Evolutionary conservation across 2,329 filamentous ascomycete genomes (phyloP).

Genomic region (Lasiodiplodia theobromae): DNA sequence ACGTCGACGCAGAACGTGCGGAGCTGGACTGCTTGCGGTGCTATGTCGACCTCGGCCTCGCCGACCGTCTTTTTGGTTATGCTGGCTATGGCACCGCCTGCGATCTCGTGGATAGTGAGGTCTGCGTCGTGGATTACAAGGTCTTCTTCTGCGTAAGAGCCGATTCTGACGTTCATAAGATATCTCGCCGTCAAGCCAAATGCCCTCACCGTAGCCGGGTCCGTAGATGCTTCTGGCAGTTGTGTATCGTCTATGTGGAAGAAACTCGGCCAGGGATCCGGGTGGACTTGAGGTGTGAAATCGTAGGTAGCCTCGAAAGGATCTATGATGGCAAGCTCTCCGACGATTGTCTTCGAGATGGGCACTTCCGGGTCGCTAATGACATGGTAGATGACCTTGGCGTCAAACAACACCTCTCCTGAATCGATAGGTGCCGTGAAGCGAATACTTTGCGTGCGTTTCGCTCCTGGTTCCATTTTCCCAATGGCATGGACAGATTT

Average conservation of each 20-base stretch:
- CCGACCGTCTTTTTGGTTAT: conserved; percentile 38
- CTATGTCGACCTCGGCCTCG: conserved; percentile 52
- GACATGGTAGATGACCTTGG: conserved; percentile 80
- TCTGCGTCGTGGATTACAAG: conserved; percentile 69
- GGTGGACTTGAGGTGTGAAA: conserved; percentile 78
- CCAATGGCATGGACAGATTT: conserved; percentile 49
- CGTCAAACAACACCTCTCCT: conserved; percentile 70
- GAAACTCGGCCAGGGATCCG: conserved; percentile 83
- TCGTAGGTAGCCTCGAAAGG: conserved; percentile 95
- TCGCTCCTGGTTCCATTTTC: conserved; percentile 41
- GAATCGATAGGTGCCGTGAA: conserved; percentile 53
- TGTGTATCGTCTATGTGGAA: conserved; percentile 68
- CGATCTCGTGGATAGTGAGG: conserved; percentile 66
- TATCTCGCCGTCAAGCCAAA: conserved; percentile 81
- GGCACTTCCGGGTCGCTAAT: conserved; percentile 80
- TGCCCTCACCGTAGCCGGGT: conserved; percentile 38
- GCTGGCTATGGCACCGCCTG: conserved; percentile 68
- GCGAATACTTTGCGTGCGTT: conserved; percentile 44
- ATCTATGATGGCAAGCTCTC: conserved; percentile 75
- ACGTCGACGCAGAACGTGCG: conserved; percentile 76
- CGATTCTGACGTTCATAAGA: conserved; percentile 74
- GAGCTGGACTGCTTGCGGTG: conserved; percentile 73
- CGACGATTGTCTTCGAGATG: conserved; percentile 74
- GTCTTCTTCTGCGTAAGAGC: conserved; percentile 75
- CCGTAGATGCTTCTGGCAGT: conserved; percentile 42